Evolutionary conservation across 768 basidiomycete species (phyloP), one percentile per base, ranked within the genome.

Genomic region (Amanita jacksonii): DNA sequence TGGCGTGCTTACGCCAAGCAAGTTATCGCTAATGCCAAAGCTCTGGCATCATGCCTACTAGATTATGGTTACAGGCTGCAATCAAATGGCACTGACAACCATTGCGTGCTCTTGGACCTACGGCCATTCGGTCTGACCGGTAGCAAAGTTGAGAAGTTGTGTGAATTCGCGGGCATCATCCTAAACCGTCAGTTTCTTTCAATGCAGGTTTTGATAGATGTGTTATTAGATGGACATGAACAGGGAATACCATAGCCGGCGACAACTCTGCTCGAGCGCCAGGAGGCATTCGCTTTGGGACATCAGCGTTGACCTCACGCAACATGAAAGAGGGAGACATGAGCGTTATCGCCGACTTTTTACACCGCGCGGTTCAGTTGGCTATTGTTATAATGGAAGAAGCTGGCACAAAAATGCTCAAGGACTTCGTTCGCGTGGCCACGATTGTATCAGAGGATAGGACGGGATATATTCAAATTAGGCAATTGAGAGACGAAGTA

Each of bases 41-140:
- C 87, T 24, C 76, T 99, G 46, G 89, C 79, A 23, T 64, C 69
- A 12, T 68, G 74, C 50, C 81, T 99, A 47, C 65, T 77, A 49
- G 70, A 70, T 47, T 72, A 86, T 58, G 88, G 88, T 35, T 99
- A 98, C 77, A 90, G 83, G 67, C 86, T 99, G 51, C 93, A 97
- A 70, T 97, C 94, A 9, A 81, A 76, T 46, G 96, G 96, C 48
- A 93, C 92, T n/a, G 96, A 98, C 63, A 98, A 89, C 73, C 96
- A 99, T 64, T 80, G 98, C 51, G 82, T 98, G 38, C 84, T 99
- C 38, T 97, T 92, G 94, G 96, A 98, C 59, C 77, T 97, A 49
- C 79, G 96, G 27, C 96, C 96, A 23, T 73, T 96, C 50, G 86
- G 89, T 39, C 69, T 98, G 59, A 97, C 96, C n/a, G 96, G 96